Base-by-base conservation (phyloP, 306 rosid genomes). In the Vigna hirtella region DNA sequence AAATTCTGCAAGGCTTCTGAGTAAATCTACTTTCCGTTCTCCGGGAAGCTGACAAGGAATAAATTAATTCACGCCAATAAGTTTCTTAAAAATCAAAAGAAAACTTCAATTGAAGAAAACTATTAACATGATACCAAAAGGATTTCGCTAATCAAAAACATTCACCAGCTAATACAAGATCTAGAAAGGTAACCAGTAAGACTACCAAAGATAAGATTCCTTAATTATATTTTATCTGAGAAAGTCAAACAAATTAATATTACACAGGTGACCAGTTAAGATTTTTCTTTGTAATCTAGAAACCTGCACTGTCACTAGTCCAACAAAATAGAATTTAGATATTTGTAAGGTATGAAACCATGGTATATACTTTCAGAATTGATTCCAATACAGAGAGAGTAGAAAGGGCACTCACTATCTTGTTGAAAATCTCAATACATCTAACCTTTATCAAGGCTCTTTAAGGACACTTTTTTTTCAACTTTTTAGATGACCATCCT, bases 1-100 rank as follows among this genome's bases (percentile, higher is more conserved):
- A 83, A 93, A 83, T 86, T 96, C 97, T 38, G 99, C 99, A 70
- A 96, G 96, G 78, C 89, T 91, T 87, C 93, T 91, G 66, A 96
- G 98, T 84, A 96, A 85, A 87, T 96, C 97, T 70, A 91, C 89
- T 83, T 93, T 93, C 50, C 96, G 88, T 57, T 96, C 98, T 83
- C 89, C 99, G 51, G 98, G 97, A 81, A 96, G 90, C 99, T 96
- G 89, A 76, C 36, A 74, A 56, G 6, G 24, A 26, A 83, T 15
- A 72, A 26, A 75, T 76, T 14, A 72, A 70, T 57, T 56, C 58
- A 14, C 7, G 3, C 2, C 1, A 24, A 51, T 17, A 16, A 59
- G 52, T 38, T 77, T 77, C 51, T 73, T 51, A 51, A 42, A 16
- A 10, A 14, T 8, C 12, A 28, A 49, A 69, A 34, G 2, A 52